Evolutionary conservation across 495 filamentous ascomycete genomes (phyloP), one percentile per base, ranked within the genome.

Genomic region (Aspergillus affinis): DNA sequence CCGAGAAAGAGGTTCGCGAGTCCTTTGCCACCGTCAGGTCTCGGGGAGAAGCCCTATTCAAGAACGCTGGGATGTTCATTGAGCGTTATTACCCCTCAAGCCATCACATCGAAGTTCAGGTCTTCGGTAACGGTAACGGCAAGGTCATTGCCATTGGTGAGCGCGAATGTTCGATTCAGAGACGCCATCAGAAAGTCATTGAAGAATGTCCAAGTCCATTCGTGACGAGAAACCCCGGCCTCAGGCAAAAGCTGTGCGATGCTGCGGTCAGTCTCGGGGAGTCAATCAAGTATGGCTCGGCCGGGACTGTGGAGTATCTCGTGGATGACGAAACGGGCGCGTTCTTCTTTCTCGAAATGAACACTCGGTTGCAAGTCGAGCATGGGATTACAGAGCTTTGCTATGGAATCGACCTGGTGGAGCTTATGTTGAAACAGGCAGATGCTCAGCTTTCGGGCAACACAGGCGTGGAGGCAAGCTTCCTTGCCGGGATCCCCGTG

Each of bases 291-390:
- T 88, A 88, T 58, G 74, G 70, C 15, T 82, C 78, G 6, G 84
- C 81, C 5, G 86, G 86, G 0, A 89, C 86, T 0, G 75, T 89
- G 15, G 86, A 88, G 64, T 89, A 80, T 63, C 76, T 89, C 3
- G 83, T 88, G 12, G 84, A 89, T 62, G 84, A 85, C 55, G 69
- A 75, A 36, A 79, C 78, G 0, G 78, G 75, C 0, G 75, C 80
- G 10, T 86, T 86, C 70, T 89, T 83, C 69, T 89, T 89, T 60
- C 74, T 88, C 5, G 86, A 89, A 64, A 85, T 89, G 82, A 88
- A 88, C 64, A 86, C 86, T 0, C 73, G 86, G 36, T 70, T 88
- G 9, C 86, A 89, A 59, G 86, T 89, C 27, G 86, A 89, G 69
- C 86, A 88, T 68, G 81, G 80, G 15, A 82, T 88, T 54, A 88